A percentile compares a stretch with the other conserved stretches of the same genome.
Evolutionary conservation across 176 grass and related monocot genomes (phyloP).

Genomic region (Chloris gayana): DNA sequence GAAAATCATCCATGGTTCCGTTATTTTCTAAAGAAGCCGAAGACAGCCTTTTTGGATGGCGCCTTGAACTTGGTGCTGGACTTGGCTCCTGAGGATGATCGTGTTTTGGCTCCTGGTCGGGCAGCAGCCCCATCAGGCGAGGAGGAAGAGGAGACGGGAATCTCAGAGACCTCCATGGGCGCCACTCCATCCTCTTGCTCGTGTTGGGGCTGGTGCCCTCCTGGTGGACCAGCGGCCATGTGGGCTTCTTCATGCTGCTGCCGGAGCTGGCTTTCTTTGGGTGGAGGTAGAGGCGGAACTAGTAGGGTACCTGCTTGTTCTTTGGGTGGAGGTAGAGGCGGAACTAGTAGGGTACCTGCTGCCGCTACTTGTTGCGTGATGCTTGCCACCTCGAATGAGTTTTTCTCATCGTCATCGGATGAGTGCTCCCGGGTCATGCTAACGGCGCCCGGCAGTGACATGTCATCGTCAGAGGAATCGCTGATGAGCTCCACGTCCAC

Average conservation of each 20-base stretch:
- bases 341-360: background rate
- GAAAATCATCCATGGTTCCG: background rate
- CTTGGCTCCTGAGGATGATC: constrained; percentile 19
- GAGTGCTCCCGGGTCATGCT: background rate
- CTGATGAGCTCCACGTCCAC: constrained; percentile 53
- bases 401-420: constrained; percentile 26
- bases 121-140: background rate
- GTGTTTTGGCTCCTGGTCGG: background rate
- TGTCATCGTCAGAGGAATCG: constrained; percentile 51
- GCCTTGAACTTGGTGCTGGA: constrained; percentile 40
- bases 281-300: background rate
- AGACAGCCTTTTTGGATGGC: constrained; percentile 42
- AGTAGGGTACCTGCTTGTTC: background rate
- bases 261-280: background rate
- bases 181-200: background rate
- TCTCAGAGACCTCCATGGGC: constrained; percentile 23
- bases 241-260: background rate
- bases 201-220: background rate
- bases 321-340: background rate
- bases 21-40: constrained; percentile 59
- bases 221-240: background rate
- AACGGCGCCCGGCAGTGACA: constrained; percentile 1
- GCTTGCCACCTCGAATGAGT: constrained; percentile 44
- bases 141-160: constrained; percentile 1
- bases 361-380: constrained; percentile 39